A percentile compares a stretch with the other conserved stretches of the same genome.
phyloP scores from a whole-genome alignment of 495 filamentous ascomycete genomes.

The Neurospora sp. region DNA sequence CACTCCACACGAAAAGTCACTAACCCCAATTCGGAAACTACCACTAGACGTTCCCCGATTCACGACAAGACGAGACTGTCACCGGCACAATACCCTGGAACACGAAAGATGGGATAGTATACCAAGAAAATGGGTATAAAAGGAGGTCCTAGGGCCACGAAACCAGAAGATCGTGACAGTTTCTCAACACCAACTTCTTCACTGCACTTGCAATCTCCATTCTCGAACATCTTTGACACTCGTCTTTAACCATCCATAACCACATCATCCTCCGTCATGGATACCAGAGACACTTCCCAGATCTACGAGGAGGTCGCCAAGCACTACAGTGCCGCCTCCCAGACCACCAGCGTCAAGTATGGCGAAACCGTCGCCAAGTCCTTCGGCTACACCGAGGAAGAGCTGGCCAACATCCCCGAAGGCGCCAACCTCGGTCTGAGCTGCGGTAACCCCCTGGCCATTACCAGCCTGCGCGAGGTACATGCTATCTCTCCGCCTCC shows the following conservation, averaged over 20 bases:
- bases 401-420: constrained; percentile 44
- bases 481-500: background rate
- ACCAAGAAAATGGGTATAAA: background rate
- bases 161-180: background rate
- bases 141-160: background rate
- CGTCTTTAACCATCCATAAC: background rate
- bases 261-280: background rate
- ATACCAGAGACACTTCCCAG: constrained; percentile 14
- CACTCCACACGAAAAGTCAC: background rate
- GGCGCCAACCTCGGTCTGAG: constrained; percentile 55
- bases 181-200: background rate
- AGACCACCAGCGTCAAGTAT: constrained; percentile 21
- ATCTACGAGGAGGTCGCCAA: constrained; percentile 31
- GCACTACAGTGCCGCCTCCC: constrained; percentile 29
- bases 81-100: background rate
- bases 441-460: constrained; percentile 55
- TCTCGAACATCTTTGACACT: background rate
- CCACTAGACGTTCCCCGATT: background rate
- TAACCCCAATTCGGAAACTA: background rate
- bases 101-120: background rate
- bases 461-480: constrained; percentile 43
- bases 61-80: background rate
- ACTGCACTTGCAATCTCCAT: background rate
- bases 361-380: constrained; percentile 40
- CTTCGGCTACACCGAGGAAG: constrained; percentile 49